These are phyloP conservation scores for Heritiera littoralis DNA, from an alignment of 345 rosid species.

Conservation along the genomic window DNA sequence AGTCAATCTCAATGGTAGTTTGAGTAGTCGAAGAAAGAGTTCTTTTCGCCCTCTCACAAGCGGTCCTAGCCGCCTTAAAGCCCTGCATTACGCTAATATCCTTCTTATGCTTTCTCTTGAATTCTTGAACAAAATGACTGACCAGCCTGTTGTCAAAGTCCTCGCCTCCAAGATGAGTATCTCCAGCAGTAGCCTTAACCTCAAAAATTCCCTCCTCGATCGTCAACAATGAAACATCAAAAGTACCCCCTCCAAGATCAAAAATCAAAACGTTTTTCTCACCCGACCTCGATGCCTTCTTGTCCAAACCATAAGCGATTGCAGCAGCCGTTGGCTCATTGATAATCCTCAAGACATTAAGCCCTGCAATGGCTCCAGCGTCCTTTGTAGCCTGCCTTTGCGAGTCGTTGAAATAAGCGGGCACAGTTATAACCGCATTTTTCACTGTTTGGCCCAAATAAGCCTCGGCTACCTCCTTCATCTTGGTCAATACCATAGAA, in stretches of 20 bases:
- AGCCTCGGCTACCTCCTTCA: slow-evolving; percentile 24
- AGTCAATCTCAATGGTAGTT: slow-evolving; percentile 70
- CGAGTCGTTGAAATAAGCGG: slow-evolving; percentile 42
- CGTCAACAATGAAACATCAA: slow-evolving; percentile 38
- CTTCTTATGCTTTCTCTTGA: slow-evolving; percentile 72
- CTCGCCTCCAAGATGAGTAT: slow-evolving; percentile 77
- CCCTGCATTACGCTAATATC: slow-evolving; percentile 64
- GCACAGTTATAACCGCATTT: slow-evolving; percentile 29
- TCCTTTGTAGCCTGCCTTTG: slow-evolving; percentile 59
- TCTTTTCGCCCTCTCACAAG: slow-evolving; percentile 74
- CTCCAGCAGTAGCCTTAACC: slow-evolving; percentile 78
- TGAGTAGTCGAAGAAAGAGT: slow-evolving; percentile 69
- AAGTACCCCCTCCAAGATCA: slow-evolving; percentile 42
- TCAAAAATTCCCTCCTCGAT: slow-evolving; percentile 55
- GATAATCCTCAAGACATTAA: slow-evolving; percentile 31
- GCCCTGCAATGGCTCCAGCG: slow-evolving; percentile 49
- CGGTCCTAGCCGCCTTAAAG: slow-evolving; percentile 69
- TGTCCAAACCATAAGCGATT: slow-evolving; percentile 32
- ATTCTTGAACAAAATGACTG: slow-evolving; percentile 71
- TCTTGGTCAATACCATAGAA: slow-evolving; percentile 20
- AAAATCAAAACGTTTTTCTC: slow-evolving; percentile 35
- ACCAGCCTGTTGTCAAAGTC: slow-evolving; percentile 77
- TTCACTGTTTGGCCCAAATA: slow-evolving; percentile 20
- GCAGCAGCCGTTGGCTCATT: slow-evolving; percentile 34
- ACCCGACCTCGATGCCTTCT: slow-evolving; percentile 22